Base-by-base conservation (phyloP, 257 asterid genomes). In the Cordia subcordata region DNA sequence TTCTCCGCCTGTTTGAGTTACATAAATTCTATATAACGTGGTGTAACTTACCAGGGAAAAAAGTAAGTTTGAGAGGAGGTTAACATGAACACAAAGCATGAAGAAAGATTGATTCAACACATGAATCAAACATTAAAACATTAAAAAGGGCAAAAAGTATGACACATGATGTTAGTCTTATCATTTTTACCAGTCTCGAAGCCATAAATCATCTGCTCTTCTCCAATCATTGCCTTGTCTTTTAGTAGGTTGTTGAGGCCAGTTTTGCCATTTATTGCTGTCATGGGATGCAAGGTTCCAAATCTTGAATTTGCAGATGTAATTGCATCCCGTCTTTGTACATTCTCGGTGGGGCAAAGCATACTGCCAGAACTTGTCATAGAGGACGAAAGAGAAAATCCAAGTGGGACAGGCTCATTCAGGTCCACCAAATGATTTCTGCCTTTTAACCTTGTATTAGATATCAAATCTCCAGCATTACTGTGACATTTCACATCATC, bases 151-250 rank as follows among this genome's bases (percentile, higher is more conserved):
- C 4, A 27, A 35, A 11, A 11, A 33, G 55, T 11, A 13, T 33
- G 47, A 56, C 19, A 37, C 4, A 57, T 44, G 15, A 37, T 32
- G 27, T 16, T 1, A 58, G 21, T 17, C 35, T 13, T 18, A 21
- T n/a, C n/a, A 59, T 40, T 39, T 75, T 76, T 72, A 87, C 95
- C 88, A 37, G 79, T 40, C 50, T 49, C 58, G 13, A 50, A 51
- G 22, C 65, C 74, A 74, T 57, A 65, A 49, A 52, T 27, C 35
- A 37, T 49, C 61, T 32, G 85, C 72, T 70, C 84, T 18, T 62
- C 65, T 20, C 75, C 72, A 56, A 57, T 68, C 64, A 57, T 57
- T 57, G 16, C 63, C 14, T 62, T 67, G 61, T 45, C 58, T 49
- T 44, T 70, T 33, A 72, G 74, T 16, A 58, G 23, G 27, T 54